phyloP scores from a whole-genome alignment of 306 rosid species.

The Fragaria vesca region DNA sequence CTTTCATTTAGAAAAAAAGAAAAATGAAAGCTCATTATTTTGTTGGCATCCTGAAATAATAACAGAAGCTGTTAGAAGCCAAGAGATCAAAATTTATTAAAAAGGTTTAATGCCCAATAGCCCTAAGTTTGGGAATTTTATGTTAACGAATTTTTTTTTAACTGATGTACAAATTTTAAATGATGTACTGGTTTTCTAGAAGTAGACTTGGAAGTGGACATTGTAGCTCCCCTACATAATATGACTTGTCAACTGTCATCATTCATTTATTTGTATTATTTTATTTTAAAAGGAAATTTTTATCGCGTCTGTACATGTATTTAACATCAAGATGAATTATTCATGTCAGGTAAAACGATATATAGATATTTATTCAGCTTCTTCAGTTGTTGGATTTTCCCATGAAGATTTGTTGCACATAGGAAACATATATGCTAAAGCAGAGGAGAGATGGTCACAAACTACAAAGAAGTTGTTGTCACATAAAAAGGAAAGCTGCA shows the following conservation, averaged over 20 bases:
- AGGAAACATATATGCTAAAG: conserved; percentile 53
- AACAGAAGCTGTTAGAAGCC: background rate
- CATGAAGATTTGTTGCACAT: conserved; percentile 66
- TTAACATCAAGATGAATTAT: conserved; percentile 8
- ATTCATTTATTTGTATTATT: background rate
- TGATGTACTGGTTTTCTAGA: background rate
- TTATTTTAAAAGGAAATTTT: background rate
- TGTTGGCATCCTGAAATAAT: background rate
- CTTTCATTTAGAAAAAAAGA: background rate
- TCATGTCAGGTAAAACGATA: conserved; percentile 77
- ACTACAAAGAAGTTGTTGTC: conserved; percentile 45
- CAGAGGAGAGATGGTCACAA: conserved; percentile 61
- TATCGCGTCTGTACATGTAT: background rate
- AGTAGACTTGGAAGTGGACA: background rate
- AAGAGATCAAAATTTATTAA: background rate
- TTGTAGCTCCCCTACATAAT: background rate
- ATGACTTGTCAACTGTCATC: background rate
- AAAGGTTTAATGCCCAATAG: background rate
- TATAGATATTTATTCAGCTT: conserved; percentile 77
- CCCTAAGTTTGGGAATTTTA: no score
- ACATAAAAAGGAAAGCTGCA: conserved; percentile 35
- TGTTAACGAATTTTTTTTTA: no score
- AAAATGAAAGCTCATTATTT: background rate
- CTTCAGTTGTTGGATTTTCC: conserved; percentile 90
- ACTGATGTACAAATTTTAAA: background rate